phyloP scores from a whole-genome alignment of 2,329 filamentous ascomycete genomes.

The Diaporthe caulivora region DNA sequence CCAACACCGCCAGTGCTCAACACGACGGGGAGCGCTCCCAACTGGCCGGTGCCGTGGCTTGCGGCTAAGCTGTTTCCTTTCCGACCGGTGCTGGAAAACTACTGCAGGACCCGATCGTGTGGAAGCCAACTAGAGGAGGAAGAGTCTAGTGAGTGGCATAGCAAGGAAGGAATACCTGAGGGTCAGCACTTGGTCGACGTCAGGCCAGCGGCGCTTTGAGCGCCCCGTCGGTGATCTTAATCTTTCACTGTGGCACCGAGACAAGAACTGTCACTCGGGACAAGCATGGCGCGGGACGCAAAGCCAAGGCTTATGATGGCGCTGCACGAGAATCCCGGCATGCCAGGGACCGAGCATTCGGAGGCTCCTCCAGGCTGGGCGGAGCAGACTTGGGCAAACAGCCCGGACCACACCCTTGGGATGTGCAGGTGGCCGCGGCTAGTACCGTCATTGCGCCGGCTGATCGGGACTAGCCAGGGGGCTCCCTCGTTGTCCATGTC shows the following conservation, averaged over 20 bases:
- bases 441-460: conserved; percentile 15
- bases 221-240: not conserved
- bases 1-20: conserved; percentile 10
- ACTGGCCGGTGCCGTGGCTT: conserved; percentile 28
- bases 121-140: not conserved
- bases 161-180: not conserved
- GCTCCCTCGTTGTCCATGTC: not conserved
- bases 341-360: not conserved
- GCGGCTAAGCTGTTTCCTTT: conserved; percentile 9
- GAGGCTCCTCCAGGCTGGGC: conserved; percentile 7
- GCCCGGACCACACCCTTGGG: conserved; percentile 1
- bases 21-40: conserved; percentile 17
- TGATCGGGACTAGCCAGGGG: conserved; percentile 12
- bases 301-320: not conserved
- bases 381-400: not conserved
- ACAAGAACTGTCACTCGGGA: conserved; percentile 22
- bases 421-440: not conserved
- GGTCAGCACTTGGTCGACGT: not conserved
- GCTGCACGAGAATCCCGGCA: conserved; percentile 7
- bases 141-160: conserved; percentile 1
- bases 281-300: not conserved
- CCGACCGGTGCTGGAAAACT: not conserved
- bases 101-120: conserved; percentile 22
- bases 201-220: conserved; percentile 5
- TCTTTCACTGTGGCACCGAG: conserved; percentile 12